These are phyloP conservation scores for Phaeotremella fagi DNA, from an alignment of 768 basidiomycete genomes.

Conservation along the genomic window DNA sequence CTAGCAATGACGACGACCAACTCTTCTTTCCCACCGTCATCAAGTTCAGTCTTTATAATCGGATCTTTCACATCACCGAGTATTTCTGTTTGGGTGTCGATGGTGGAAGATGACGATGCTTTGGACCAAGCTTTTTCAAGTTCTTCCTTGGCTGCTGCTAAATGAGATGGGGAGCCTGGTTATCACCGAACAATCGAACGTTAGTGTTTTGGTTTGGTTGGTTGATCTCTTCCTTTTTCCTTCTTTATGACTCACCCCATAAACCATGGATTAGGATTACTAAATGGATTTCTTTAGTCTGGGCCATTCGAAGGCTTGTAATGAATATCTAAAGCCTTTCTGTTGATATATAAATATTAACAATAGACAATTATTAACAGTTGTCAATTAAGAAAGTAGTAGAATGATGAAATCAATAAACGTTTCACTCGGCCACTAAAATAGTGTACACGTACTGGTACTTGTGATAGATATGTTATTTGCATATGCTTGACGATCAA, in stretches of 20 bases:
- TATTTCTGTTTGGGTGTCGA: background rate
- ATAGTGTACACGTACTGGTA: too few species aligned
- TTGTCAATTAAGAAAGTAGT: too few species aligned
- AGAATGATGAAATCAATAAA: too few species aligned
- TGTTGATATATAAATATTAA: too few species aligned
- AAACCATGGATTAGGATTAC: constrained; percentile 39
- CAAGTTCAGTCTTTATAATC: background rate
- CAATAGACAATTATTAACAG: too few species aligned
- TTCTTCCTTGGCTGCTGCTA: constrained; percentile 21
- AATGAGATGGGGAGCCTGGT: constrained; percentile 7
- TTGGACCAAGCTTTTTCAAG: constrained; percentile 13
- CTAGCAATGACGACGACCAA: constrained; percentile 31
- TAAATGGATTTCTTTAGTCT: constrained; percentile 19
- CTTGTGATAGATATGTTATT: too few species aligned
- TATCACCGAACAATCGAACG: too few species aligned
- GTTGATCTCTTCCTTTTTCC: too few species aligned
- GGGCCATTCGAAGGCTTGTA: background rate
- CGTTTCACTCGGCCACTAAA: too few species aligned
- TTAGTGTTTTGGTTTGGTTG: too few species aligned
- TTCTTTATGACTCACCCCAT: constrained; percentile 33
- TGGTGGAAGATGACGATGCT: background rate
- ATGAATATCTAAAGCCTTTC: too few species aligned
- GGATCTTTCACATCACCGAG: background rate
- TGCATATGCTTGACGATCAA: too few species aligned
- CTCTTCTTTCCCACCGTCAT: constrained; percentile 6